These are phyloP conservation scores for Phylloporus scabripes DNA, from an alignment of 768 basidiomycete genomes.

Conservation along the genomic window DNA sequence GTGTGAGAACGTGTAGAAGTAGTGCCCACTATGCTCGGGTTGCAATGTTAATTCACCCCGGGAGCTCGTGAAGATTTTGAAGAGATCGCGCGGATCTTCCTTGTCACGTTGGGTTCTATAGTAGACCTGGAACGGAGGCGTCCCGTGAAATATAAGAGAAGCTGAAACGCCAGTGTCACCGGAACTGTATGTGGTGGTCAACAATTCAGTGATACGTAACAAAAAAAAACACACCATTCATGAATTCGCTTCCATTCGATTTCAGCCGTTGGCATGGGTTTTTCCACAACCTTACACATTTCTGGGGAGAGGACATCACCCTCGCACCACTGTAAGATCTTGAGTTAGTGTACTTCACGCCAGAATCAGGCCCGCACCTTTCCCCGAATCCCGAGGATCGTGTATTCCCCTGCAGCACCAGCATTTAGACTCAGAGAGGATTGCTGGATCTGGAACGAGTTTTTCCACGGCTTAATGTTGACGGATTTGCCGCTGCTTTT, in stretches of 20 bases:
- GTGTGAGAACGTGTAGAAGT: conserved; percentile 73
- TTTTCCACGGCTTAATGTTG: conserved; percentile 64
- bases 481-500: conserved; percentile 36
- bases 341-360: background rate
- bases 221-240: conserved; percentile 59
- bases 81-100: conserved; percentile 53
- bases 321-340: conserved; percentile 52
- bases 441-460: conserved; percentile 48
- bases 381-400: conserved; percentile 63
- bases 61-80: conserved; percentile 58
- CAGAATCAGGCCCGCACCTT: conserved; percentile 37
- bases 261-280: conserved; percentile 73
- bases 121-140: conserved; percentile 81
- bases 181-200: conserved; percentile 44
- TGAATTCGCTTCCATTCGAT: conserved; percentile 87
- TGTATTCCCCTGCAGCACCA: conserved; percentile 71
- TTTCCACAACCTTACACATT: conserved; percentile 68
- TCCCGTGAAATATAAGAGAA: conserved; percentile 79
- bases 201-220: conserved; percentile 2
- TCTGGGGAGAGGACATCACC: conserved; percentile 85
- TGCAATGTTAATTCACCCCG: conserved; percentile 79
- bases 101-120: conserved; percentile 72
- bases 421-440: conserved; percentile 46
- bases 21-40: conserved; percentile 86
- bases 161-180: conserved; percentile 91